Base-by-base conservation (phyloP, 2,329 filamentous ascomycete genomes). In the Penicillium capsulatum region DNA sequence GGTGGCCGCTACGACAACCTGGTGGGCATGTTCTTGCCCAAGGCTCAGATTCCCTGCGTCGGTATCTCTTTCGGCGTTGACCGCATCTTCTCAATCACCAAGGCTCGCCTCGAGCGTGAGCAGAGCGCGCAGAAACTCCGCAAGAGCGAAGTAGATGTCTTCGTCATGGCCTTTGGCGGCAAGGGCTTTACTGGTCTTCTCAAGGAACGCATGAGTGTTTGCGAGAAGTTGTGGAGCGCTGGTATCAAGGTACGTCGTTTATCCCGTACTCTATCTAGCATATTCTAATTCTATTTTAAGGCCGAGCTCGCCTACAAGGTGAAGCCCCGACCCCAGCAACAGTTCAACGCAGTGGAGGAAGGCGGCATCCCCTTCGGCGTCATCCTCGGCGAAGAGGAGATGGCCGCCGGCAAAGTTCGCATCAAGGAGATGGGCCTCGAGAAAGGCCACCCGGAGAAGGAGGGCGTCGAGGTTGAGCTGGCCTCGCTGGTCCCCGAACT, bases 51-150 rank as follows among this genome's bases (percentile, higher is more conserved):
- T 40, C 91, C 87, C n/a, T 91, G 86, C 54, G 85, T 92, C 4
- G 86, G 86, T 47, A 86, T 94, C 53, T 95, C 90, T 2, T 96
- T 97, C 60, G 91, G 91, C 39, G 87, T 96, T 34, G 91, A 97
- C 66, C 83, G 91, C 54, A 96, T 97, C 59, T 95, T 94, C 70
- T 88, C 85, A 54, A 90, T 96, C 59, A 87, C 84, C 50, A 90
- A 94, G 65, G 83, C 86, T 9, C 76, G 82, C 34, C 75, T 87
- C 62, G 80, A 79, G 46, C 77, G 76, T 24, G 65, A 71, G 41
- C 77, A 77, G 55, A 76, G 70, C 38, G 65, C 68, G n/a, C 66
- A 74, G 14, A 53, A 68, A 19, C 69, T 81, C 36, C 73, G 85
- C 48, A 74, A 75, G 49, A 88, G 83, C 58, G 85, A 92, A 54